Conservation (phyloP, 2,329 filamentous ascomycete species). For the Neofusicoccum umdonicola region DNA sequence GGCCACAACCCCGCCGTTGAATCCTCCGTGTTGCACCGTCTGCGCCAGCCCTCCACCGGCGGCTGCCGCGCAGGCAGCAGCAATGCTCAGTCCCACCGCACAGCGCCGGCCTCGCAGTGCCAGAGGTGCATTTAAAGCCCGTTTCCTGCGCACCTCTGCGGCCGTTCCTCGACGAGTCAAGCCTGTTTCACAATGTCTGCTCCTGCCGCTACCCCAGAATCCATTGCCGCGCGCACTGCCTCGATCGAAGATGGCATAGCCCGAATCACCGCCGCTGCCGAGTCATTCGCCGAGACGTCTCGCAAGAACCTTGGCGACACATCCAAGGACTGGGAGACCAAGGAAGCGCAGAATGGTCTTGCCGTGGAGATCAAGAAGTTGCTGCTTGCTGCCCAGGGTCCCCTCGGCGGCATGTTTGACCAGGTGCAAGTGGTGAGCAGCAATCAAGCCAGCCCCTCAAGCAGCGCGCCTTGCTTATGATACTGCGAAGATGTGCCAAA, state of each 20-base stretch:
- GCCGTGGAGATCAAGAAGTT: not conserved
- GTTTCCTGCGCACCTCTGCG: not conserved
- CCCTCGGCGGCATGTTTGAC: slow-evolving; percentile 7
- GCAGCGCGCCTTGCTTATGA: not conserved
- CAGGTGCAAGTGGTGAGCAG: not conserved
- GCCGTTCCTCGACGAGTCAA: not conserved
- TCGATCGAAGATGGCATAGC: slow-evolving; percentile 9
- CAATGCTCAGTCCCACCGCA: too few relatives aligned
- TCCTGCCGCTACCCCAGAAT: slow-evolving; percentile 2
- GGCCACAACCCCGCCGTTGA: not conserved
- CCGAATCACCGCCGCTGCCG: not conserved
- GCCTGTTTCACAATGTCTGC: not conserved
- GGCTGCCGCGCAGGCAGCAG: not conserved
- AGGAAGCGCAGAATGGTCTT: not conserved
- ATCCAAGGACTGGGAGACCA: not conserved
- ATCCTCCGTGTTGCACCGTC: not conserved
- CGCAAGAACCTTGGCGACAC: not conserved
- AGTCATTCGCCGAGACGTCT: not conserved
- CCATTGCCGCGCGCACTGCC: slow-evolving; percentile 9
- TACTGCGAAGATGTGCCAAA: not conserved
- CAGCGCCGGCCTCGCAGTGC: not conserved
- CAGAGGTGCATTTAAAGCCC: not conserved
- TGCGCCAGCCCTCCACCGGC: too few relatives aligned
- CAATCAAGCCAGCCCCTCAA: not conserved
- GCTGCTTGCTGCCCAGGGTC: not conserved